These are phyloP conservation scores for Perkinsela sp. DNA, from an alignment of 208 protist species.

Conservation along the genomic window DNA sequence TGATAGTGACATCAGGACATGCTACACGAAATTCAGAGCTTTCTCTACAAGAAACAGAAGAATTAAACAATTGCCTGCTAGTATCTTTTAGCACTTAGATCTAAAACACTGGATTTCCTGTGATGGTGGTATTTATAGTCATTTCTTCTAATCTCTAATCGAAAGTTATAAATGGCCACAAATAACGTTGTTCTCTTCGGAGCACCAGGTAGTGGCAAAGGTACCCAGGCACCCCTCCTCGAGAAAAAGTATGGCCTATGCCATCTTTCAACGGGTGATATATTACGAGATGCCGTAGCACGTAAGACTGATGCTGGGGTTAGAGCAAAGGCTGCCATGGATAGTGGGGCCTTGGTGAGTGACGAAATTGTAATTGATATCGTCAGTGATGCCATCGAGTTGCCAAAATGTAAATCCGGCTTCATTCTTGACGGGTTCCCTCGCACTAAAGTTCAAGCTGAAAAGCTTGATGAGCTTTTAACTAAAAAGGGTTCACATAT, in stretches of 20 bases:
- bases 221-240: slow-evolving; percentile 63
- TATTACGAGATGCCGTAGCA: slow-evolving; percentile 50
- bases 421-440: slow-evolving; percentile 83
- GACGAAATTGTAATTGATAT: slow-evolving; percentile 71
- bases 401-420: slow-evolving; percentile 44
- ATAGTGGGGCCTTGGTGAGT: slow-evolving; percentile 42
- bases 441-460: slow-evolving; percentile 63
- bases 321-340: slow-evolving; percentile 29
- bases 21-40: no score
- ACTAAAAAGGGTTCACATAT: slow-evolving; percentile 20
- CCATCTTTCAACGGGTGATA: slow-evolving; percentile 75
- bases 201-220: slow-evolving; percentile 67
- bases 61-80: no score
- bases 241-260: slow-evolving; percentile 58
- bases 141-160: no score
- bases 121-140: no score
- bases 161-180: no score
- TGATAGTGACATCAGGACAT: no score
- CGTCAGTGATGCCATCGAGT: slow-evolving; percentile 44
- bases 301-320: slow-evolving; percentile 26
- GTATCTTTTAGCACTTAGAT: no score
- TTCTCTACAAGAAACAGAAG: no score
- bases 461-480: slow-evolving; percentile 42
- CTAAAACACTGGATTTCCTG: no score
- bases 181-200: slow-evolving; percentile 33